Evolutionary conservation across 495 filamentous ascomycete genomes (phyloP), one percentile per base, ranked within the genome.

Genomic region (Delitschia confertaspora): DNA sequence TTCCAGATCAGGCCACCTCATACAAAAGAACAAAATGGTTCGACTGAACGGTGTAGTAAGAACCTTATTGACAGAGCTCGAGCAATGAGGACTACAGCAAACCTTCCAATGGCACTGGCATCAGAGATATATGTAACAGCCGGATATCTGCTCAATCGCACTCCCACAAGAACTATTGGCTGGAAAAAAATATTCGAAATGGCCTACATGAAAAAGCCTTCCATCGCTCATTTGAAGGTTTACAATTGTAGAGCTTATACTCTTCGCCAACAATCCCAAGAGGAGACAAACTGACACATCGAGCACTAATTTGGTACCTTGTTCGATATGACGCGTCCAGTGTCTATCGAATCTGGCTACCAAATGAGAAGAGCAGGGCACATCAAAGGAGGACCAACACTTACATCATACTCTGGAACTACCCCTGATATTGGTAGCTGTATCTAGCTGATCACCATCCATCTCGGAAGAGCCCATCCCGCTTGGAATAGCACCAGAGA

Each of bases 71-170:
- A 26, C 4, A 13, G 27, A 33, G 43, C 20, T 4, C 20, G 49
- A 41, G 36, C 43, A 1, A 32, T 53, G n/a, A 39, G 35, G 30
- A 48, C 49, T 21, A 4, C 32, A 11, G 22, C 34, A 17, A 16
- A 27, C 23, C 31, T 53, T 27, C 49, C 45, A 13, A 40, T 18
- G 21, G 17, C 16, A 10, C 40, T 55, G n/a, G 16, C 34, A 3
- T 36, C 35, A 19, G 32, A 50, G 16, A 18, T 31, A 9, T 36
- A 14, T 33, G 10, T 31, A 4, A 40, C 24, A 25, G 42, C 43
- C 14, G 21, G 26, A 8, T 51, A 51, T 22, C 33, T 55, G 2
- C 40, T 55, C 29, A 55, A 55, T 29, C 19, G 45, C n/a, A 53
- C 51, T 5, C 45, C 45, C 10, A 50, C 22, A 19, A 11, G 41